phyloP scores from a whole-genome alignment of 1,284 basidiomycete species.

The Pseudozyma flocculosa region DNA sequence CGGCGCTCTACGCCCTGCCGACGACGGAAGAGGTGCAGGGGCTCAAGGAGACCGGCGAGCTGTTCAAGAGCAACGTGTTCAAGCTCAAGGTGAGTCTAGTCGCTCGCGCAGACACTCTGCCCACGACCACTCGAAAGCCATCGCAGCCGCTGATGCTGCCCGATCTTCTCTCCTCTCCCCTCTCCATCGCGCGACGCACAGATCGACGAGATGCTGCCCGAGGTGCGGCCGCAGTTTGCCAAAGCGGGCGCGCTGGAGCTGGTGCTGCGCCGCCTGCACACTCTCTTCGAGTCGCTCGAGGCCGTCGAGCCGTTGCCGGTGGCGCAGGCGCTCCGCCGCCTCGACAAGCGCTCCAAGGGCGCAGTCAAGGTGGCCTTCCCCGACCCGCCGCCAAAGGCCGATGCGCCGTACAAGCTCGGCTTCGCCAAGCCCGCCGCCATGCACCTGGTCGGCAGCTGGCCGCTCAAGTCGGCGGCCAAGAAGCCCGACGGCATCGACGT shows the following conservation, averaged over 20 bases:
- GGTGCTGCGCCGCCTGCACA: slow-evolving; percentile 46
- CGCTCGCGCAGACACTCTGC: too few species aligned
- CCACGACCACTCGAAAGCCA: too few species aligned
- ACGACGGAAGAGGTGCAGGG: slow-evolving; percentile 70
- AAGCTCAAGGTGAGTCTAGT: slow-evolving; percentile 73
- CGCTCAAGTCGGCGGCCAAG: slow-evolving; percentile 44
- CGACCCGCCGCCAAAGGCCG: slow-evolving; percentile 43
- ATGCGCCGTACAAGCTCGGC: slow-evolving; percentile 67
- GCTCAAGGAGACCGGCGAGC: slow-evolving; percentile 74
- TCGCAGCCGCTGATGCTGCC: too few species aligned
- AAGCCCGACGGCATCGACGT: slow-evolving; percentile 49
- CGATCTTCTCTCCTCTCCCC: not conserved
- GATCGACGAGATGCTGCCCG: slow-evolving; percentile 54
- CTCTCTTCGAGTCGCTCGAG: slow-evolving; percentile 28
- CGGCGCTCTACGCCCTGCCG: slow-evolving; percentile 61
- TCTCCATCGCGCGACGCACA: slow-evolving; percentile 1
- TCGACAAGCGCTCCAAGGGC: slow-evolving; percentile 61
- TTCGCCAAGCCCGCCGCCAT: slow-evolving; percentile 85
- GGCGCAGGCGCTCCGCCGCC: slow-evolving; percentile 38
- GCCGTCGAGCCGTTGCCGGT: slow-evolving; percentile 33
- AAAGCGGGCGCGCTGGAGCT: slow-evolving; percentile 45
- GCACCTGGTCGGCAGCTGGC: slow-evolving; percentile 57
- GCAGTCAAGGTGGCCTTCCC: slow-evolving; percentile 60
- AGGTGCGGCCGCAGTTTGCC: slow-evolving; percentile 36
- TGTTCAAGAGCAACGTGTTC: slow-evolving; percentile 80